These are phyloP conservation scores for Coprinopsis cinerea DNA, from an alignment of 768 basidiomycete genomes.

Conservation along the genomic window DNA sequence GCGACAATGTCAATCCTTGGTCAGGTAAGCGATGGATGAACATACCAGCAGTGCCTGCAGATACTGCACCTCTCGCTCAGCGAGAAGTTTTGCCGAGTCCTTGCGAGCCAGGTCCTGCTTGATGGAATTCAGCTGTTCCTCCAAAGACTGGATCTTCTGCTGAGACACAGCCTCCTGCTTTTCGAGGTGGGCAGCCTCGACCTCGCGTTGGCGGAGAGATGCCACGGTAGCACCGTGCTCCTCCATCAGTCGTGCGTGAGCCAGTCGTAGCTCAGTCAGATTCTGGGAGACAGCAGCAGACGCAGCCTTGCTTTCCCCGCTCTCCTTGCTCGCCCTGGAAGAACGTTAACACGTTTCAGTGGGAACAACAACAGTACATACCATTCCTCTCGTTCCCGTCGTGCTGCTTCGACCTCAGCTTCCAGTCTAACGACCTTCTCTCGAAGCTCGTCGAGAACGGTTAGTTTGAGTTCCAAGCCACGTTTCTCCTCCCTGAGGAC, in stretches of 20 bases:
- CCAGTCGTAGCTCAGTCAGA: slow-evolving; percentile 54
- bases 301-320: neutral
- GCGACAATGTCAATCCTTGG: neutral
- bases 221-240: slow-evolving; percentile 57
- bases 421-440: slow-evolving; percentile 53
- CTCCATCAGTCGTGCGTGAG: slow-evolving; percentile 60
- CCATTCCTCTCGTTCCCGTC: slow-evolving; percentile 56
- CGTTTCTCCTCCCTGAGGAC: slow-evolving; percentile 73
- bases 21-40: slow-evolving; percentile 12
- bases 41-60: slow-evolving; percentile 61
- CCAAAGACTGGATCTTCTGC: slow-evolving; percentile 25
- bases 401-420: slow-evolving; percentile 57
- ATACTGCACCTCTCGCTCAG: slow-evolving; percentile 62
- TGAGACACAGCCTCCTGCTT: slow-evolving; percentile 31
- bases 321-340: neutral
- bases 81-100: slow-evolving; percentile 25
- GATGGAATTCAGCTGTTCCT: slow-evolving; percentile 30
- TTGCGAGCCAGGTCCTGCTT: slow-evolving; percentile 31
- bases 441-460: slow-evolving; percentile 46
- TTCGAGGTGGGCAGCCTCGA: slow-evolving; percentile 39
- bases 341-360: neutral
- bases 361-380: slow-evolving; percentile 18
- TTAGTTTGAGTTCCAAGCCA: slow-evolving; percentile 48
- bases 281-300: slow-evolving; percentile 52
- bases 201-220: slow-evolving; percentile 46